Conservation (phyloP, 2,329 filamentous ascomycete genomes). For the Fusarium scirpi region DNA sequence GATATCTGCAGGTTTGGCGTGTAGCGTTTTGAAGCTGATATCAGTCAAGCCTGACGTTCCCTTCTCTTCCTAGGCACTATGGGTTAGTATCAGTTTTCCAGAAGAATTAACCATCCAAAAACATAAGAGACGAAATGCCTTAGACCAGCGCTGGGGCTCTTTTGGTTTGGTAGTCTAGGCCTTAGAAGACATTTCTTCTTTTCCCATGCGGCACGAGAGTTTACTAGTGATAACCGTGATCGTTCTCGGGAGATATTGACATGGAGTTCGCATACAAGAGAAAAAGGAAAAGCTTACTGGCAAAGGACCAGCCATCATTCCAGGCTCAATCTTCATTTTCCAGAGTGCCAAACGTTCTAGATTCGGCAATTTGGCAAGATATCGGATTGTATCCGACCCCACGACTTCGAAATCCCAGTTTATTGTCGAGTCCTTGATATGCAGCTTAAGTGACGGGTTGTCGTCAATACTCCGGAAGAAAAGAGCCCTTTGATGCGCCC, state of each 20-base stretch:
- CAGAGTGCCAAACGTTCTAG: not conserved
- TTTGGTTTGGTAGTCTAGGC: too few relatives aligned
- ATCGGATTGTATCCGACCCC: not conserved
- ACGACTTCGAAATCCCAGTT: not conserved
- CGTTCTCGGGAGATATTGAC: too few relatives aligned
- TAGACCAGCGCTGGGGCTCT: too few relatives aligned
- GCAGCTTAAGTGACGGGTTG: not conserved
- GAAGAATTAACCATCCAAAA: not conserved
- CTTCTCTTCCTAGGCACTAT: not conserved
- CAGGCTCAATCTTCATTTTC: not conserved
- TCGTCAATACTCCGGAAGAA: not conserved
- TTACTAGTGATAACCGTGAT: too few relatives aligned
- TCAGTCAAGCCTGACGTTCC: not conserved
- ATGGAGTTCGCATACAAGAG: too few relatives aligned
- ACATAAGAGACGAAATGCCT: not conserved
- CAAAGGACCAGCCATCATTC: not conserved
- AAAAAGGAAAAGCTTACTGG: not conserved
- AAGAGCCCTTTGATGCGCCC: not conserved
- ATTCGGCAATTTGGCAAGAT: not conserved
- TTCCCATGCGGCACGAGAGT: too few relatives aligned
- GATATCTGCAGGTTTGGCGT: not conserved
- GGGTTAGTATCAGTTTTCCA: not conserved
- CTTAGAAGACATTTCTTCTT: not conserved
- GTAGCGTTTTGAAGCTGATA: not conserved
- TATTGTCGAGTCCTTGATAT: not conserved